phyloP scores from a whole-genome alignment of 306 rosid genomes.

The Lotus japonicus region DNA sequence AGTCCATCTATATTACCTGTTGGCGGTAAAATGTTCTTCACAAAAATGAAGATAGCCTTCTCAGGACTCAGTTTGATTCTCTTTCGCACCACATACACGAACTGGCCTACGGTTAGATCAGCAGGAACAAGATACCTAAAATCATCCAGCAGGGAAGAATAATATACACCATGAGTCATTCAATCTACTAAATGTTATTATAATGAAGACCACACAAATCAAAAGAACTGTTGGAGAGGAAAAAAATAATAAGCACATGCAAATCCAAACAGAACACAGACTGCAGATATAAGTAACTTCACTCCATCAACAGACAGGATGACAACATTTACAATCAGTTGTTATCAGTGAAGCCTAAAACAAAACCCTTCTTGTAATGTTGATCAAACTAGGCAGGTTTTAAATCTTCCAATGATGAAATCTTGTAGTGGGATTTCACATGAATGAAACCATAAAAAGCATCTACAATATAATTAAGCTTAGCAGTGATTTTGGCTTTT shows the following conservation, averaged over 20 bases:
- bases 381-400: not conserved
- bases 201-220: not conserved
- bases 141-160: constrained; percentile 7
- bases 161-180: not conserved
- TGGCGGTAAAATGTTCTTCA: constrained; percentile 77
- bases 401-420: not conserved
- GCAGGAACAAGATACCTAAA: constrained; percentile 87
- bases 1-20: constrained; percentile 47
- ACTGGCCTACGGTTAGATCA: constrained; percentile 83
- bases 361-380: not conserved
- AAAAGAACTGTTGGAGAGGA: not conserved
- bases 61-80: constrained; percentile 84
- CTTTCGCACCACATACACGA: constrained; percentile 84
- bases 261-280: not conserved
- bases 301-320: not conserved
- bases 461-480: not conserved
- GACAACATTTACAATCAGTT: not conserved
- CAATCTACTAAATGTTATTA: not conserved
- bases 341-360: not conserved
- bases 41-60: constrained; percentile 88
- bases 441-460: not conserved
- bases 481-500: not conserved
- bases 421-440: not conserved
- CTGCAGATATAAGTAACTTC: not conserved
- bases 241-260: not conserved